Evolutionary conservation across 768 basidiomycete species (phyloP), one percentile per base, ranked within the genome.

Genomic region (Kwoniella europaea): DNA sequence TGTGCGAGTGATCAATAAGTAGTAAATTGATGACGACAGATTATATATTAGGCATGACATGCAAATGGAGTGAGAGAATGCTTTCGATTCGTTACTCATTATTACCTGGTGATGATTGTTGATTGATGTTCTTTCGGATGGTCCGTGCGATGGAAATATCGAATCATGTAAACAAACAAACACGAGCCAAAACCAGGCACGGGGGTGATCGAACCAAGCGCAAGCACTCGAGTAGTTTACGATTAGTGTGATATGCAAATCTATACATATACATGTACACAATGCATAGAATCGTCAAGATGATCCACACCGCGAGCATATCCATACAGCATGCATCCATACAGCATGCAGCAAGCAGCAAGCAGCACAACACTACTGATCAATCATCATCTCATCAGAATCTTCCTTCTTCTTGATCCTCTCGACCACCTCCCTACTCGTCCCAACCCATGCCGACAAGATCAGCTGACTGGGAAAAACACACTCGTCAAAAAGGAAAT

Each of bases 361-460:
- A 18, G 10, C 58, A 62, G 10, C n/a, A 22, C 15, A 6, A 60
- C 18, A 29, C 24, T 63, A 52, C 50, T 20, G 13, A 52, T 68
- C 61, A 12, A 72, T 43, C 67, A 67, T 54, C 60, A 67, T 63
- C 67, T 76, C 75, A 67, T 66, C 67, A 2, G 64, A 64, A 42
- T 66, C 64, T 29, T 73, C 72, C 63, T 74, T 74, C 42, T 59
- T 67, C 67, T 76, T 76, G 68, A 76, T 68, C 41, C 64, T 68
- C n/a, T 74, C 72, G 22, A 76, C 22, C 35, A 65, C 59, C 27
- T 66, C 75, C 24, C 74, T 76, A 46, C n/a, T 27, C 27, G 27
- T 27, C 27, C 27, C 27, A 27, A 27, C 27, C 27, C 27, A 27
- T 27, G 27, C 27, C 2, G 4, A 27, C 27, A 27, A 41, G 20